Conservation (phyloP, 2,329 filamentous ascomycete genomes). For the Arthrobotrys sinensis region DNA sequence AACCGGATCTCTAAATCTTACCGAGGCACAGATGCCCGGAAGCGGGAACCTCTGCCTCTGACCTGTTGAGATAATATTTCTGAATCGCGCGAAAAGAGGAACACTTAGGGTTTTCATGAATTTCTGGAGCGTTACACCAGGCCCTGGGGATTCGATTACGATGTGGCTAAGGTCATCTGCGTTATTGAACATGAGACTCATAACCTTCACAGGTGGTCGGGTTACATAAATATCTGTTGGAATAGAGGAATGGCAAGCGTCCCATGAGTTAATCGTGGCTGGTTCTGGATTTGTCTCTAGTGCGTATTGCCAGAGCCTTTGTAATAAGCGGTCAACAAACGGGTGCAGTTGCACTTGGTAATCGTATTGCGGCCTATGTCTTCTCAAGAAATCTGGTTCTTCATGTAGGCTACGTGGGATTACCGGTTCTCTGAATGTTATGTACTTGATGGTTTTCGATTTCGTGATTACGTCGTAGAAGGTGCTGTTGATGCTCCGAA, state of each 20-base stretch:
- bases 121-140: neutral
- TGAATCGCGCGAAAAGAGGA: neutral
- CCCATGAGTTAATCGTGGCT: neutral
- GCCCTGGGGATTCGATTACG: neutral
- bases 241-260: neutral
- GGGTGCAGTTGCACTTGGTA: slow-evolving; percentile 1
- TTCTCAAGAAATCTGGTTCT: neutral
- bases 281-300: neutral
- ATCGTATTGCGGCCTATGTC: neutral
- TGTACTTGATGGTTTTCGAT: slow-evolving; percentile 5
- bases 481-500: neutral
- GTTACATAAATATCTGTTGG: slow-evolving; percentile 20
- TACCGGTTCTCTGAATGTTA: neutral
- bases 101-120: neutral
- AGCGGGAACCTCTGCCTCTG: neutral
- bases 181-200: neutral
- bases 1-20: neutral
- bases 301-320: neutral
- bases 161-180: neutral
- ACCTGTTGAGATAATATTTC: neutral
- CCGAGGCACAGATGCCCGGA: neutral
- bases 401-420: neutral
- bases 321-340: neutral
- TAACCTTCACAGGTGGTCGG: neutral
- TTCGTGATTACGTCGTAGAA: slow-evolving; percentile 1